Base-by-base conservation (phyloP, 306 rosid genomes). In the Lupinus albus region DNA sequence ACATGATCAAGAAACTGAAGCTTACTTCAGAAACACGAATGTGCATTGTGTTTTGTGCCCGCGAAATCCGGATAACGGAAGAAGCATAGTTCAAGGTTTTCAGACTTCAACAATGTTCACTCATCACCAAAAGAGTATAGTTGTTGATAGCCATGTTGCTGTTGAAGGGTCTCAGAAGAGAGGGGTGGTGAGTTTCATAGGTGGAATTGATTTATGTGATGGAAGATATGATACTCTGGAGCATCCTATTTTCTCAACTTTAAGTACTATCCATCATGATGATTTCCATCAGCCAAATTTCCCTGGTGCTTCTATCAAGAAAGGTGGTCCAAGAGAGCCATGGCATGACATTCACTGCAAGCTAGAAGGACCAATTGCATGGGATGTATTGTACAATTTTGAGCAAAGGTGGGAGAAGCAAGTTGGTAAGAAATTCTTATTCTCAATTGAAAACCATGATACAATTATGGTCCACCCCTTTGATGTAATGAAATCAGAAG, bases 321-420 rank as follows among this genome's bases (percentile, higher is more conserved):
- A 89, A 78, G 91, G 98, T 5, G 96, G 97, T 75, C 98, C 98
- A 12, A 82, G 91, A 78, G 97, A 89, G 80, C 98, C 97, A 4
- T 89, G 98, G 96, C 96, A 93, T 82, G 98, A 93, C 53, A 85
- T 89, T 68, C 97, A 93, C 45, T 84, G 97, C 81, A 76, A 73
- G 48, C 76, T 92, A 17, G 95, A 89, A 82, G 98, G 96, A 2
- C 78, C 81, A 1, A 66, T 82, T 71, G 96, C 98, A 54, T 84
- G 93, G 93, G 96, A 92, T 79, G 93, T 92, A 20, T 38, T 89
- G 51, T 18, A 51, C 80, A 93, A 93, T 70, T 93, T 93, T 64
- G 81, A 88, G 72, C 95, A 88, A 39, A 82, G 98, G 69, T 92
- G 96, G 96, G 69, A 60, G 56, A 88, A 76, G 74, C 89, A 89